Evolutionary conservation across 169 alveolate genomes (phyloP).

Genomic region (Theileria equi): DNA sequence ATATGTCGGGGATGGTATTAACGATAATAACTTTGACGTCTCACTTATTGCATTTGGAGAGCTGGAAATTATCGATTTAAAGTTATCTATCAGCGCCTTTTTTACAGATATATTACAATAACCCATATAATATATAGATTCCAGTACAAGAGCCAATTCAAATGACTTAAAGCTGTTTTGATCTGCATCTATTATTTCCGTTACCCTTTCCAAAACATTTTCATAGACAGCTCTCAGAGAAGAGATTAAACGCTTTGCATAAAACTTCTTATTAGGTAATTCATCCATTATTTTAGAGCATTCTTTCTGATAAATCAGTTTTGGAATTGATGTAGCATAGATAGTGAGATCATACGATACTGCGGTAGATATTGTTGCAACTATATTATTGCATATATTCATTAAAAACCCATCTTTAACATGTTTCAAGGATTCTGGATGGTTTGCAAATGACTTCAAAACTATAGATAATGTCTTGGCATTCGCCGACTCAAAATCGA

Average conservation of each 20-base stretch:
- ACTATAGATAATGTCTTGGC: conserved; percentile 48
- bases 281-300: background rate
- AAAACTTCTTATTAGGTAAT: background rate
- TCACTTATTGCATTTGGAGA: too few species aligned
- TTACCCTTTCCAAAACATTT: background rate
- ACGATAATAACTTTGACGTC: background rate
- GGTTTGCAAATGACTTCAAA: conserved; percentile 26
- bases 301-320: background rate
- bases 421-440: conserved; percentile 5
- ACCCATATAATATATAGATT: conserved; percentile 9
- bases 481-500: conserved; percentile 17
- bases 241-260: background rate
- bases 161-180: background rate
- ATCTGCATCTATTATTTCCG: background rate
- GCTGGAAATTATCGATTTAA: too few species aligned
- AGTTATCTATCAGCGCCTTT: background rate
- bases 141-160: conserved; percentile 24
- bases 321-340: conserved; percentile 11
- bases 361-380: background rate
- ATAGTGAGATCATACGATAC: conserved; percentile 7
- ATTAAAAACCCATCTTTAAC: background rate
- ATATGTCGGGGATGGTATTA: conserved; percentile 38
- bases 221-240: background rate
- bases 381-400: background rate
- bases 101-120: conserved; percentile 8